These are phyloP conservation scores for Rutstroemia sp. DNA, from an alignment of 2,329 filamentous ascomycete species.

Conservation along the genomic window DNA sequence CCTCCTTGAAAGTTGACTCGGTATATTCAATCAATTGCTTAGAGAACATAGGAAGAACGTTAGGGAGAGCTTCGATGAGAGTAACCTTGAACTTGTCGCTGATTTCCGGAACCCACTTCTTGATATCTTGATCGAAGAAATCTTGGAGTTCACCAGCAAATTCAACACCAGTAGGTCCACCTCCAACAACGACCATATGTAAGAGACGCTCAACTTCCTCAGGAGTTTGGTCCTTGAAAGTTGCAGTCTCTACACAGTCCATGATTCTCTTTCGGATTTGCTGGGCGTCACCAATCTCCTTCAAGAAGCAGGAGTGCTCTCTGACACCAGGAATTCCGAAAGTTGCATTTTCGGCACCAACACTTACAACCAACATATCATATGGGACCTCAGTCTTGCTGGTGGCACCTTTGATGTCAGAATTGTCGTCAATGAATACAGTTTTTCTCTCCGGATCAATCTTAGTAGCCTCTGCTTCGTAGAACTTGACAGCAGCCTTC, in stretches of 20 bases:
- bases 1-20: conserved; percentile 97
- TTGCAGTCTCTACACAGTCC: conserved; percentile 98
- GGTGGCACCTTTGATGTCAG: conserved; percentile 79
- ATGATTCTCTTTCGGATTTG: conserved; percentile 97
- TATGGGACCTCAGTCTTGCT: conserved; percentile 86
- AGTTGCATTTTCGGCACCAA: conserved; percentile 96
- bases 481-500: conserved; percentile 88
- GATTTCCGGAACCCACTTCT: conserved; percentile 96
- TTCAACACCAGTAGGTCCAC: conserved; percentile 94
- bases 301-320: conserved; percentile 95
- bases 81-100: conserved; percentile 94
- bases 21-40: conserved; percentile 99
- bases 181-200: conserved; percentile 95
- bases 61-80: conserved; percentile 92
- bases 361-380: conserved; percentile 96
- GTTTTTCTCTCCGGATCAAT: conserved; percentile 89
- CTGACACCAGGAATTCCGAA: conserved; percentile 95
- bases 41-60: conserved; percentile 95
- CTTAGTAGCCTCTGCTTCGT: conserved; percentile 94
- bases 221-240: conserved; percentile 88
- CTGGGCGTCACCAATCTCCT: conserved; percentile 96
- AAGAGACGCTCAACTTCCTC: conserved; percentile 90
- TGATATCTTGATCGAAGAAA: conserved; percentile 97
- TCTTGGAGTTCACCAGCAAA: conserved; percentile 98
- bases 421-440: conserved; percentile 84